Evolutionary conservation across 768 basidiomycete genomes (phyloP).

Genomic region (Mycena alexandri): DNA sequence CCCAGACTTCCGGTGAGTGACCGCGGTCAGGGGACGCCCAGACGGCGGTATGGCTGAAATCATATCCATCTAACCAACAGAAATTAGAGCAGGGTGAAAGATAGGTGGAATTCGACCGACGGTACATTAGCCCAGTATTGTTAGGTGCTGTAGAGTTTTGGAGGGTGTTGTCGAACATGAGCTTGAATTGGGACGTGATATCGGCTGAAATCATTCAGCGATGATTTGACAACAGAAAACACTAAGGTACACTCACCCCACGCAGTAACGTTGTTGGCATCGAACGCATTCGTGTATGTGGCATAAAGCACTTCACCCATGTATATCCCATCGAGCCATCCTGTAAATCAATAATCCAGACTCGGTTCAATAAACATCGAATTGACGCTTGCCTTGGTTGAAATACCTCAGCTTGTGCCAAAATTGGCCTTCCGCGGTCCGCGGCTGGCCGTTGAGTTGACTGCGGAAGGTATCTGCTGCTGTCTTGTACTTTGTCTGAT

Average conservation of each 20-base stretch:
- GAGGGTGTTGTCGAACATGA: slow-evolving; percentile 59
- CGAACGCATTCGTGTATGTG: slow-evolving; percentile 45
- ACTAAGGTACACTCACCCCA: slow-evolving; percentile 35
- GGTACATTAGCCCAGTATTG: slow-evolving; percentile 59
- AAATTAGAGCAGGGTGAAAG: not conserved
- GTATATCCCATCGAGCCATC: slow-evolving; percentile 53
- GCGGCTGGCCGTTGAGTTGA: slow-evolving; percentile 58
- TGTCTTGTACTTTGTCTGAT: slow-evolving; percentile 53
- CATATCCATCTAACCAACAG: slow-evolving; percentile 54
- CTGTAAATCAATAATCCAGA: slow-evolving; percentile 31
- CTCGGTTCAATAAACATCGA: too few species aligned
- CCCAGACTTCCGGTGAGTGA: slow-evolving; percentile 63
- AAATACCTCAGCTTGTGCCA: slow-evolving; percentile 60
- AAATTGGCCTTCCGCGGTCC: slow-evolving; percentile 60
- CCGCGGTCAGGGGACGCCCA: slow-evolving; percentile 63
- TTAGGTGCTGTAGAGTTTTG: slow-evolving; percentile 54
- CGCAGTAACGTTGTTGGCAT: slow-evolving; percentile 47
- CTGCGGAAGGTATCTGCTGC: slow-evolving; percentile 54
- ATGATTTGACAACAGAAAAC: not conserved
- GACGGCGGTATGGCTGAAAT: slow-evolving; percentile 54
- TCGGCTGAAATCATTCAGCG: slow-evolving; percentile 19
- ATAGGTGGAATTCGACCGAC: slow-evolving; percentile 8
- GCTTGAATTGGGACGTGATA: slow-evolving; percentile 55
- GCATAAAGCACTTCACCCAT: slow-evolving; percentile 54
- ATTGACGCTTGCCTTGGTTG: slow-evolving; percentile 53